Evolutionary conservation across 805 yeast species (phyloP).

Genomic region (Sugiyamaella americana): DNA sequence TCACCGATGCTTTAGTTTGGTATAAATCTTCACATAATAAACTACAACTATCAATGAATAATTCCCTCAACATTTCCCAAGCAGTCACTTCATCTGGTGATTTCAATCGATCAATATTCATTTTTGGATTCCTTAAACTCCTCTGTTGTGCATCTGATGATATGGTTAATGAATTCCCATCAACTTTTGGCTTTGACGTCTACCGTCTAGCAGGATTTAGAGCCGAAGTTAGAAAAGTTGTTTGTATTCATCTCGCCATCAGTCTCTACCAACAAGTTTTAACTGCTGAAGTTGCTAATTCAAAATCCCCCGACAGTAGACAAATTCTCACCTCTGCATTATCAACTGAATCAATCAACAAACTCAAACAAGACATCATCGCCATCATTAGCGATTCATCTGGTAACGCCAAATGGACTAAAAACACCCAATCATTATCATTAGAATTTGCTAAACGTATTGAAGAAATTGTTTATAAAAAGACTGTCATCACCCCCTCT

Average conservation of each 20-base stretch:
- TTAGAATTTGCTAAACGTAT: slow-evolving; percentile 51
- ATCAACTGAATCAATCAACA: slow-evolving; percentile 31
- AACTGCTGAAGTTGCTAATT: slow-evolving; percentile 32
- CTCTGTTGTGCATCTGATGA: slow-evolving; percentile 59
- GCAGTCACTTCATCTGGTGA: slow-evolving; percentile 1
- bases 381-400: slow-evolving; percentile 79
- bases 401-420: slow-evolving; percentile 87
- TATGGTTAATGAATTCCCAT: slow-evolving; percentile 77
- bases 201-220: slow-evolving; percentile 68
- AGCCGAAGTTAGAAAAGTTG: slow-evolving; percentile 81
- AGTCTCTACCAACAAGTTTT: slow-evolving; percentile 65
- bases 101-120: slow-evolving; percentile 23
- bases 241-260: slow-evolving; percentile 69
- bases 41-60: slow-evolving; percentile 5
- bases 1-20: slow-evolving; percentile 63
- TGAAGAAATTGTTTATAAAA: slow-evolving; percentile 14
- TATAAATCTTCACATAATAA: slow-evolving; percentile 37
- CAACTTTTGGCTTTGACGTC: slow-evolving; percentile 77
- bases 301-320: slow-evolving; percentile 31
- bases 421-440: slow-evolving; percentile 66
- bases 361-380: slow-evolving; percentile 62
- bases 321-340: slow-evolving; percentile 6
- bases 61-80: neutral
- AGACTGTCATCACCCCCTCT: slow-evolving; percentile 24
- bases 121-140: slow-evolving; percentile 40